Conservation (phyloP, 2,329 filamentous ascomycete species). For the Aspergillus jensenii region DNA sequence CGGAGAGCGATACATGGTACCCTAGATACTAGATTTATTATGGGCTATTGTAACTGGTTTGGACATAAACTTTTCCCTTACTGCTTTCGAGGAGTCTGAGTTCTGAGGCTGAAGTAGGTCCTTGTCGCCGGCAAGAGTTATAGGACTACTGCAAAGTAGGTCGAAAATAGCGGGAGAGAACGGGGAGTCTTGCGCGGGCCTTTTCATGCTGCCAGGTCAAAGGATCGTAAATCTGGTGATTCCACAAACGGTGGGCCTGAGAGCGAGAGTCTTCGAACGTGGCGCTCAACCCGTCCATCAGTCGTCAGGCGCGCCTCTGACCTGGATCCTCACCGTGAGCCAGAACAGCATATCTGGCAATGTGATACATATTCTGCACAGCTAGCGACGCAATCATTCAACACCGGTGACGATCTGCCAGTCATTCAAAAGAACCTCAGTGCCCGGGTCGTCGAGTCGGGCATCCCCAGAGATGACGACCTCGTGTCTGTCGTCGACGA, state of each 20-base stretch:
- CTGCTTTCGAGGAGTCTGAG: background rate
- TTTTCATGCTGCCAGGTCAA: background rate
- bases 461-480: background rate
- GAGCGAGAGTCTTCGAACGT: background rate
- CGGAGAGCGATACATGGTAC: background rate
- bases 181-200: background rate
- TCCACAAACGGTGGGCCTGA: background rate
- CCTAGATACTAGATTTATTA: background rate
- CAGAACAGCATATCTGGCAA: conserved; percentile 3
- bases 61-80: background rate
- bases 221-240: background rate
- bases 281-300: background rate
- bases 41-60: background rate
- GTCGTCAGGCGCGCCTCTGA: background rate
- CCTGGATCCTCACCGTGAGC: background rate
- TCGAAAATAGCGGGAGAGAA: background rate
- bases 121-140: background rate
- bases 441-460: background rate
- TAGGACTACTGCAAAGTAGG: background rate
- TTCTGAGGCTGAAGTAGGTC: background rate
- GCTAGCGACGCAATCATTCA: background rate
- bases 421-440: background rate
- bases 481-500: background rate
- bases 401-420: background rate
- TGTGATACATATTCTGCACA: background rate